These are phyloP conservation scores for Pseudopithomyces chartarum DNA, from an alignment of 2,329 filamentous ascomycete genomes.

Conservation along the genomic window DNA sequence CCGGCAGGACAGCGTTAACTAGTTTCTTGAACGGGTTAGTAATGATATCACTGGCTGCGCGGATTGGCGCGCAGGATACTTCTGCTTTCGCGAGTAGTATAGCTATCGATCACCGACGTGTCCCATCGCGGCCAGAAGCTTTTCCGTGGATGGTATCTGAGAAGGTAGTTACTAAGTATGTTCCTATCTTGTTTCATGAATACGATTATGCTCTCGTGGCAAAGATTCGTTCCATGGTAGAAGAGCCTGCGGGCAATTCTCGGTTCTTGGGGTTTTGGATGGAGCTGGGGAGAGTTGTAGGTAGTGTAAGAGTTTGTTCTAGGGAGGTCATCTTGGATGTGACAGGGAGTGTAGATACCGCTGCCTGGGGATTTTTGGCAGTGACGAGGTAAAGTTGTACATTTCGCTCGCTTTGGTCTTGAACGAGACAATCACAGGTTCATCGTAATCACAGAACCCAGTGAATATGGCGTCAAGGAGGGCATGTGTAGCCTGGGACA, in stretches of 20 bases:
- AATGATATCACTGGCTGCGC: background rate
- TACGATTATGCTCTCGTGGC: constrained; percentile 7
- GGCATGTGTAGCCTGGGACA: no score
- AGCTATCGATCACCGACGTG: constrained; percentile 10
- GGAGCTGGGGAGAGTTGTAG: no score
- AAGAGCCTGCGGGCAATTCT: background rate
- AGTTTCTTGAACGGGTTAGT: background rate
- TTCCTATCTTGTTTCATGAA: constrained; percentile 12
- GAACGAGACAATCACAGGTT: no score
- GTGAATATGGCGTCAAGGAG: no score
- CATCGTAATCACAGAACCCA: no score
- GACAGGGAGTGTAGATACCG: no score
- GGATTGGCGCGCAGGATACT: background rate
- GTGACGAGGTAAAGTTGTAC: no score
- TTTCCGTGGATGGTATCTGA: constrained; percentile 7
- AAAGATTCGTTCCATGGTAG: constrained; percentile 2
- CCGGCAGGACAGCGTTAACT: background rate
- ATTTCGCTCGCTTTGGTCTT: no score
- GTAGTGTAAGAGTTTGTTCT: no score
- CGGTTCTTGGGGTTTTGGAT: no score
- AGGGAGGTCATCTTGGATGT: no score
- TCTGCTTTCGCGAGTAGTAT: background rate
- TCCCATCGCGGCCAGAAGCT: constrained; percentile 4
- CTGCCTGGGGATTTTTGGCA: no score
- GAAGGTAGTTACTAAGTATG: constrained; percentile 14